Evolutionary conservation across 2,329 filamentous ascomycete species (phyloP), one percentile per base, ranked within the genome.

Genomic region (Ceratocystis smalleyi): DNA sequence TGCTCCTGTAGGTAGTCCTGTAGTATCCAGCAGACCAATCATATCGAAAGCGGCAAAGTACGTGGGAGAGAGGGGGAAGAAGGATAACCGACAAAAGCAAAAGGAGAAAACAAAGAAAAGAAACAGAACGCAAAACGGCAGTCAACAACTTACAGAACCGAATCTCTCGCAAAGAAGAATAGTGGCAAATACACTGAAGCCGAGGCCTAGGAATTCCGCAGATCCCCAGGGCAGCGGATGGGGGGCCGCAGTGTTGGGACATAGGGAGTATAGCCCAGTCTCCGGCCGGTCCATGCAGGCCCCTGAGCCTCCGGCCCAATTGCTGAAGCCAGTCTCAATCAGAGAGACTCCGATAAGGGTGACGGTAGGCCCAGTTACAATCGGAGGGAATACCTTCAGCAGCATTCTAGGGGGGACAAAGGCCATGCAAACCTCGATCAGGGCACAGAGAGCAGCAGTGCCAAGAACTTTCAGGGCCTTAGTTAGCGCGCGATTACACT

Each of bases 131-230:
- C 7, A 51, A 27, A 12, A 40, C 35, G 15, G 4, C 35, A 40
- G 2, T 12, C 5, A 30, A 4, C 19, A 27, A 61, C 66, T 43
- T 67, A 67, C 66, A 0, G 87, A 81, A 1, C 89, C 89, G 69
- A 91, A 91, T 10, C 88, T 82, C 73, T 94, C 89, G 71, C 87
- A 89, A 12, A 92, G 71, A 67, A 94, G 85, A 71, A 94, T 92
- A 32, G 86, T 87, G 55, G 87, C 69, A 71, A 92, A 92, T 43
- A 91, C 89, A 55, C 83, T 83, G 75, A 94, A 91, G 0, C 89
- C 89, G 1, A 94, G 80, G 12, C 80, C 89, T 4, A 94, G 82
- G 69, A 87, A 90, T 73, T 94, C 86, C 1, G 88, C 82, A 45
- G 84, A 85, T 2, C 88, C 89, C 89, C 89, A 94, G 0, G 82